These are phyloP conservation scores for Rubroshorea leprosula DNA, from an alignment of 345 rosid species.

Conservation along the genomic window DNA sequence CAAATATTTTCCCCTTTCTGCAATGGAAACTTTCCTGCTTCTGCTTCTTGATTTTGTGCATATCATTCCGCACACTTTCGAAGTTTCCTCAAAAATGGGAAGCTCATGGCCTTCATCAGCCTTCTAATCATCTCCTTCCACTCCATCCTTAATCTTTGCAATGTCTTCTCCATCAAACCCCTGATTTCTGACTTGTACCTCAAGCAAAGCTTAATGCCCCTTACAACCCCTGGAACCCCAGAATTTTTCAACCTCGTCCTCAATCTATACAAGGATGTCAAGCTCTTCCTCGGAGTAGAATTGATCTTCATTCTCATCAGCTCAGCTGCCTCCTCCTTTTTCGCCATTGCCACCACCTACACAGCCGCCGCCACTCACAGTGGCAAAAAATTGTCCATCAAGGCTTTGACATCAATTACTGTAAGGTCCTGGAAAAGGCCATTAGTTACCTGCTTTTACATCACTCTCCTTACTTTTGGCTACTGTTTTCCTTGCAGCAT, in stretches of 20 bases:
- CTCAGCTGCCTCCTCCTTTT: constrained; percentile 20
- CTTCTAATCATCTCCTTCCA: constrained; percentile 16
- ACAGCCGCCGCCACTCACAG: constrained; percentile 29
- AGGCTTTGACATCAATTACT: constrained; percentile 21
- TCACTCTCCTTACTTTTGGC: constrained; percentile 28
- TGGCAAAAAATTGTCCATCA: constrained; percentile 19
- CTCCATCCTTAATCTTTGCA: constrained; percentile 19
- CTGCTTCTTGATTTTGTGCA: constrained; percentile 2
- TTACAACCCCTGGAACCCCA: constrained; percentile 13
- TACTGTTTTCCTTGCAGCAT: constrained; percentile 20
- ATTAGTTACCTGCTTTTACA: constrained; percentile 36
- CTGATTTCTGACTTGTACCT: constrained; percentile 1
- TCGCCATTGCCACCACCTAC: constrained; percentile 23
- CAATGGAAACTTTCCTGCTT: not conserved
- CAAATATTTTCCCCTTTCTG: not conserved
- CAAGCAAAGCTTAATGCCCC: constrained; percentile 9
- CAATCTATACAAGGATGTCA: constrained; percentile 2
- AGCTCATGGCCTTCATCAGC: constrained; percentile 20
- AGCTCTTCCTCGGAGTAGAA: no score
- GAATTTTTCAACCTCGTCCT: constrained; percentile 17
- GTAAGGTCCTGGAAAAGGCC: constrained; percentile 33
- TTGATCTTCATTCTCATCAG: constrained; percentile 12
- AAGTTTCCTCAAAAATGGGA: constrained; percentile 26
- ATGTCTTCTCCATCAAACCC: constrained; percentile 17
- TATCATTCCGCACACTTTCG: constrained; percentile 22